phyloP scores from a whole-genome alignment of 2,329 filamentous ascomycete species.

The Apiospora koreana region DNA sequence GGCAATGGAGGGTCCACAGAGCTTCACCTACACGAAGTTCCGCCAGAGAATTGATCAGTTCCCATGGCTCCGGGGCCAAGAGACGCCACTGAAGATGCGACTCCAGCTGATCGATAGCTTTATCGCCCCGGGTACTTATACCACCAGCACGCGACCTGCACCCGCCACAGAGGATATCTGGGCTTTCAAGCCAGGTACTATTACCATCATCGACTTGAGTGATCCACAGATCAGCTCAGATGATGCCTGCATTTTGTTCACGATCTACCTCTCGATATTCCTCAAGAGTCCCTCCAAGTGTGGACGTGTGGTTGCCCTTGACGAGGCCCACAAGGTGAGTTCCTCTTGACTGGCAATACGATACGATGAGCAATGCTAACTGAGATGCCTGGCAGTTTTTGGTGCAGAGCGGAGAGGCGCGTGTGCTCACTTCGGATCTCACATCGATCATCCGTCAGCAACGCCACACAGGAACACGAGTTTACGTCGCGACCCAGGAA shows the following conservation, averaged over 20 bases:
- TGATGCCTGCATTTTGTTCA: constrained; percentile 57
- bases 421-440: constrained; percentile 21
- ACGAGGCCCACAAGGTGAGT: constrained; percentile 60
- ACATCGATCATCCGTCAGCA: constrained; percentile 25
- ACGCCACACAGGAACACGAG: constrained; percentile 23
- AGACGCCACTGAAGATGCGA: constrained; percentile 44
- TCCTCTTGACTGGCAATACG: too few relatives aligned
- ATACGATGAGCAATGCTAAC: too few relatives aligned
- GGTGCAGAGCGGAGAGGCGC: constrained; percentile 19
- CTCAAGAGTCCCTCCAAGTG: constrained; percentile 39
- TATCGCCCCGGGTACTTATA: constrained; percentile 34
- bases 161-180: constrained; percentile 19
- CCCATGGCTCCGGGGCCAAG: constrained; percentile 38
- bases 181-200: constrained; percentile 39
- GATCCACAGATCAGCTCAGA: constrained; percentile 55
- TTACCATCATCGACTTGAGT: constrained; percentile 60
- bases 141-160: constrained; percentile 17
- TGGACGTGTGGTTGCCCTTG: constrained; percentile 53
- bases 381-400: constrained; percentile 16
- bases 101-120: constrained; percentile 53
- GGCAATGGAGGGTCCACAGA: constrained; percentile 41
- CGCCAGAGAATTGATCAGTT: constrained; percentile 32
- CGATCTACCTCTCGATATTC: constrained; percentile 53
- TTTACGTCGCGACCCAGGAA: constrained; percentile 26
- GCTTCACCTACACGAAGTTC: constrained; percentile 47